Conservation (phyloP, 495 filamentous ascomycete species). For the Tuber indicum region DNA sequence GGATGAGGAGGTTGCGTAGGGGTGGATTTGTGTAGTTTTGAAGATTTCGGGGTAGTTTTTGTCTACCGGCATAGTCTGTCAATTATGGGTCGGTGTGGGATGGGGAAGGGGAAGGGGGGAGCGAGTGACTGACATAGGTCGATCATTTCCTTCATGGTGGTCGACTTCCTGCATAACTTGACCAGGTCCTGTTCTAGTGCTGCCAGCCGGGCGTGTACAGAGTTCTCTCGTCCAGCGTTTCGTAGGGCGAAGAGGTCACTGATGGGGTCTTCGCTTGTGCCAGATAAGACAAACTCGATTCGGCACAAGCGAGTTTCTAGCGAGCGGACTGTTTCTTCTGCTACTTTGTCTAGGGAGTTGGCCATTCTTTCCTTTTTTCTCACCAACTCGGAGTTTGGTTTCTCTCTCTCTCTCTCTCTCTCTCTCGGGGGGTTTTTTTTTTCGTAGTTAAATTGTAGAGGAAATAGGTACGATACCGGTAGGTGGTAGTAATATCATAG, state of each 20-base stretch:
- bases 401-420: not conserved
- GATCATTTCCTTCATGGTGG: slow-evolving; percentile 30
- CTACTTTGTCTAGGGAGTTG: slow-evolving; percentile 19
- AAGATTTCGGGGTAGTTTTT: slow-evolving; percentile 30
- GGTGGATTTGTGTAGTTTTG: slow-evolving; percentile 34
- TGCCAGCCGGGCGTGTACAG: slow-evolving; percentile 23
- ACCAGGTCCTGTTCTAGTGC: slow-evolving; percentile 26
- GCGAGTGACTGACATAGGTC: slow-evolving; percentile 27
- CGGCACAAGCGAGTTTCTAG: slow-evolving; percentile 35
- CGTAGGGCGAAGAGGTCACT: slow-evolving; percentile 26
- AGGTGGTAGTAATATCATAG: not conserved
- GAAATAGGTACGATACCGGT: not conserved
- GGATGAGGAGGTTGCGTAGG: slow-evolving; percentile 13
- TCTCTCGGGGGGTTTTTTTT: too few relatives aligned
- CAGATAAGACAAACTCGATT: slow-evolving; percentile 34
- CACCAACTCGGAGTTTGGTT: not conserved
- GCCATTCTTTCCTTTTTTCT: slow-evolving; percentile 10
- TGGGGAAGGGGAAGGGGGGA: not conserved
- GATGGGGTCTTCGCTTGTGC: slow-evolving; percentile 28
- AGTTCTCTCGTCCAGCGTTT: slow-evolving; percentile 24
- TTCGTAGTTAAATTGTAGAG: not conserved
- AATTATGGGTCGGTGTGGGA: not conserved
- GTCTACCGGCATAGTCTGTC: slow-evolving; percentile 4
- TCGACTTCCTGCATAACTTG: slow-evolving; percentile 22
- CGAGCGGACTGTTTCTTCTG: slow-evolving; percentile 30